Evolutionary conservation across 169 alveolate genomes (phyloP).

Genomic region (Cystoisospora suis): DNA sequence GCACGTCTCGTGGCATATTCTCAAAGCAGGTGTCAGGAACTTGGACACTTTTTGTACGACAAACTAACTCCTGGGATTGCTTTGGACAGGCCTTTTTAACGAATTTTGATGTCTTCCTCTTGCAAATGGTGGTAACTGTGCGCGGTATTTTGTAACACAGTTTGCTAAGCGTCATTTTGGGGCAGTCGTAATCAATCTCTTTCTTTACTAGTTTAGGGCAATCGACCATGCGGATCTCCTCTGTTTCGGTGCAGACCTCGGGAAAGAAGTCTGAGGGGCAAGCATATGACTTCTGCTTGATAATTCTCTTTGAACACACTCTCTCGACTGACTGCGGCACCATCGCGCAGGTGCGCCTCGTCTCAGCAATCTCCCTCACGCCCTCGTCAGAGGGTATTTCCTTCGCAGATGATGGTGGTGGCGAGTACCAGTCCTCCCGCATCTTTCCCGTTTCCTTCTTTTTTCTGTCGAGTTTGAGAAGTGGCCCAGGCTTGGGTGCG

Average conservation of each 20-base stretch:
- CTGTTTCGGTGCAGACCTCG: neutral
- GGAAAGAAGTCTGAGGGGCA: constrained; percentile 25
- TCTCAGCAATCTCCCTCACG: no score
- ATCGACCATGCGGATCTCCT: neutral
- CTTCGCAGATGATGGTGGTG: no score
- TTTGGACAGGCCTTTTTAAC: neutral
- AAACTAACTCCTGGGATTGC: neutral
- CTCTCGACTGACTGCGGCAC: constrained; percentile 25
- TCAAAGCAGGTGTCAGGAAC: neutral
- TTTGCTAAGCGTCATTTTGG: neutral
- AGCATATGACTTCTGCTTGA: constrained; percentile 11
- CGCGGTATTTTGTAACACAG: constrained; percentile 23
- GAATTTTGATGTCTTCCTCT: neutral
- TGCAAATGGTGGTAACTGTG: neutral
- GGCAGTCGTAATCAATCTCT: constrained; percentile 10
- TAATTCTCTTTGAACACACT: neutral
- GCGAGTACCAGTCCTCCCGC: no score
- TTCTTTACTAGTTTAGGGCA: neutral
- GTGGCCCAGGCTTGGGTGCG: no score
- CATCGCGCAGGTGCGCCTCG: constrained; percentile 17
- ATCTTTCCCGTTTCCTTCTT: no score
- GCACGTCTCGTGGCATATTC: neutral
- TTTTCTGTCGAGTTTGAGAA: no score
- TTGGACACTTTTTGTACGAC: neutral
- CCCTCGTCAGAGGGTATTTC: no score